Evolutionary conservation across 2,329 filamentous ascomycete genomes (phyloP), one percentile per base, ranked within the genome.

Genomic region (Xylariales sp.): DNA sequence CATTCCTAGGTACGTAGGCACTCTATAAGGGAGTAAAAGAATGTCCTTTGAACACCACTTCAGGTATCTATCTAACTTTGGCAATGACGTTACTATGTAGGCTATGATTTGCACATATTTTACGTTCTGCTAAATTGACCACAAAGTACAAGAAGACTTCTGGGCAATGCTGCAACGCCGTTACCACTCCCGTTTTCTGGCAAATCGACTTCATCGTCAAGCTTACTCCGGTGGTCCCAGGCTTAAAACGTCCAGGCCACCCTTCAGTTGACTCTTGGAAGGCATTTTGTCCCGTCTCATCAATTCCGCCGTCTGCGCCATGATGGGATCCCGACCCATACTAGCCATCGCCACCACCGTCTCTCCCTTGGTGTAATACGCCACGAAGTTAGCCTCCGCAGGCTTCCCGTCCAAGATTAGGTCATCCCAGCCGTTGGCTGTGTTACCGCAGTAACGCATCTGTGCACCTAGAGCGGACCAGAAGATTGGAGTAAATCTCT

Each of bases 401-500:
- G 83, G 79, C 51, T 86, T 78, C 10, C 91, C 91, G 38, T 86
- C 77, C 9, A 98, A 53, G 1, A 97, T 74, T 4, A 96, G 58
- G 53, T 94, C 89, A 58, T 98, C 93, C 69, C 80, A 97, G 1
- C 91, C 91, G 40, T 79, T 77, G 0, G 72, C 66, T 0, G 90
- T 88, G 68, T 91, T 93, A 10, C 93, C 93, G 58, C 89, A 95
- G 71, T 98, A 98, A 33, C 93, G 80, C 54, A 98, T 65, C 66
- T 98, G 93, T 5, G 82, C 77, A 4, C 90, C 88, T 4, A 98
- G 69, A 0, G 93, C 93, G 1, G 88, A 95, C 93, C 93, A 98
- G 71, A 98, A 98, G 38, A 98, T 78, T 1, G 93, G 93, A 44
- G 93, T 91, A 64, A 95, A 96, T 3, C 78, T 71, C 53, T 86